Evolutionary conservation across 495 filamentous ascomycete genomes (phyloP), one percentile per base, ranked within the genome.

Genomic region (Podospora tetraspora): DNA sequence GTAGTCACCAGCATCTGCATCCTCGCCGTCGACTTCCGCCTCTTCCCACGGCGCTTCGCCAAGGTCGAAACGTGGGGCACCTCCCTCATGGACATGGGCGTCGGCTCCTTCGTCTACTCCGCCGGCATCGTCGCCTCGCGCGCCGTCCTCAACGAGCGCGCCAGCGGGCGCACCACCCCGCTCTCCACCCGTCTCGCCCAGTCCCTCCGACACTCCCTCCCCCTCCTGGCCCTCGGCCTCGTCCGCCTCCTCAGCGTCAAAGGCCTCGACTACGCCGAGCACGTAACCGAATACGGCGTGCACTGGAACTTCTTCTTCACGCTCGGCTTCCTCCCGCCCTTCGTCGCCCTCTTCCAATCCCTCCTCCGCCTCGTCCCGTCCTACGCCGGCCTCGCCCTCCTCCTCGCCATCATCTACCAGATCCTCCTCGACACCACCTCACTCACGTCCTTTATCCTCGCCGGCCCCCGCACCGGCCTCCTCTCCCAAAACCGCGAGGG

Each of bases 261-360:
- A 79, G 91, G 92, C 11, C 81, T 97, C 24, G 93, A 97, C 74
- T 98, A 98, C 75, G 93, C 93, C 2, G 95, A 98, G 77, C 95
- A 99, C 79, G 93, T 98, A 43, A 94, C 92, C 1, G 95, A 99
- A 72, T 99, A 99, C 73, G 95, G 95, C 32, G 92, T 98, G 12
- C 95, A 99, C 77, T 99, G 95, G 95, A 99, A 99, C 78, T 99
- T 99, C 78, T 99, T 99, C 82, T 98, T 99, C 79, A 99, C 95
- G 0, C 81, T 99, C 12, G 94, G 89, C 4, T 86, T 97, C 27
- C 79, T 99, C 34, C 92, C 94, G 2, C 93, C 93, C 3, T 95
- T 95, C 71, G 87, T 96, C 63, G 94, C 94, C n/a, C 75, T 97
- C 0, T 92, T 95, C 64, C 90, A 94, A 69, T 86, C 89, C 0